phyloP scores from a whole-genome alignment of 345 rosid species.

The Lepidium africanum region DNA sequence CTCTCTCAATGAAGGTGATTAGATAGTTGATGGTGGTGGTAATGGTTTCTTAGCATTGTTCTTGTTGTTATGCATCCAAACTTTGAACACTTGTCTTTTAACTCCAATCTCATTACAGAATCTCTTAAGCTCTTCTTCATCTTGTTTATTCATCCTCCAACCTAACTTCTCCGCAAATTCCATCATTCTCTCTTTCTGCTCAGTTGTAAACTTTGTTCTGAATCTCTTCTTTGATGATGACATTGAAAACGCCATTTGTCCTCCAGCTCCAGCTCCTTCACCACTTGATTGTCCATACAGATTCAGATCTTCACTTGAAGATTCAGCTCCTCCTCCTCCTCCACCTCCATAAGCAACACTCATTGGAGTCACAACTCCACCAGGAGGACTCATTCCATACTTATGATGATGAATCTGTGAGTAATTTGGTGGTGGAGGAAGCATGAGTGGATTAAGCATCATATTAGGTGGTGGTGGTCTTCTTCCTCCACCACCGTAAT shows the following conservation, averaged over 20 bases:
- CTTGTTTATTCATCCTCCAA: slow-evolving; percentile 68
- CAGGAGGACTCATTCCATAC: slow-evolving; percentile 38
- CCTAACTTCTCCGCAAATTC: slow-evolving; percentile 73
- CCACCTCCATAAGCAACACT: slow-evolving; percentile 55
- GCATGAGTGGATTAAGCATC: slow-evolving; percentile 38
- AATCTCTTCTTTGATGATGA: slow-evolving; percentile 57
- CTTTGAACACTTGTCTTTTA: slow-evolving; percentile 67
- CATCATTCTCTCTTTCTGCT: slow-evolving; percentile 74
- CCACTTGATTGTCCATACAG: slow-evolving; percentile 43
- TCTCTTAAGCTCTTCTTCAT: slow-evolving; percentile 52
- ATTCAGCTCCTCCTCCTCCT: slow-evolving; percentile 52
- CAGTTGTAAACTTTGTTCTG: slow-evolving; percentile 57
- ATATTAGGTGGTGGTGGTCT: slow-evolving; percentile 22
- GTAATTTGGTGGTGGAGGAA: slow-evolving; percentile 39
- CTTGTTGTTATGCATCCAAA: slow-evolving; percentile 93
- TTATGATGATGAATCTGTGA: slow-evolving; percentile 28
- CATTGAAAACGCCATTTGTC: slow-evolving; percentile 40
- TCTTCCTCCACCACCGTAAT: slow-evolving; percentile 21
- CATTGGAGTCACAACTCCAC: slow-evolving; percentile 54
- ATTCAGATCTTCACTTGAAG: slow-evolving; percentile 74
- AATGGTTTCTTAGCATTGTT: slow-evolving; percentile 45
- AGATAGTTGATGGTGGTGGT: not conserved
- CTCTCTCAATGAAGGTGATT: not conserved
- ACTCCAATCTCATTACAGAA: slow-evolving; percentile 64
- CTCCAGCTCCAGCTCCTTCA: slow-evolving; percentile 21